These are phyloP conservation scores for Nepenthes mirabilis DNA, from an alignment of 148 eudicot genomes.

Conservation along the genomic window DNA sequence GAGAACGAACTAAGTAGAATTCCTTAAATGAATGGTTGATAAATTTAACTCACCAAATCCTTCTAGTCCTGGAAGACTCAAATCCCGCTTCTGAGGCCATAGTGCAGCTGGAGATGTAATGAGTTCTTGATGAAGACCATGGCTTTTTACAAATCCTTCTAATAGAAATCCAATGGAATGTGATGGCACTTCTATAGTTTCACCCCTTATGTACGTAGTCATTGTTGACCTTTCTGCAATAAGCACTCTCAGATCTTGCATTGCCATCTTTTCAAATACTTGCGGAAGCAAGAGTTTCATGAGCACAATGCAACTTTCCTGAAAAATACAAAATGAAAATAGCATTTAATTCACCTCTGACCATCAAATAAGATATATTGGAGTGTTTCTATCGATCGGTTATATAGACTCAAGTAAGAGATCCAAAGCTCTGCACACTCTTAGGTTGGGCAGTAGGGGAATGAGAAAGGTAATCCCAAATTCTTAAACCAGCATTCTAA, in stretches of 20 bases:
- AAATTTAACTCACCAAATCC: slow-evolving; percentile 32
- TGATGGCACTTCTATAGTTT: slow-evolving; percentile 59
- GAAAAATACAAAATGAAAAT: slow-evolving; percentile 8
- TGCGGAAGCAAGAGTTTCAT: slow-evolving; percentile 76
- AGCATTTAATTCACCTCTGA: not conserved
- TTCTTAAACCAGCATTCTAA: too few relatives aligned
- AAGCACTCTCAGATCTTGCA: slow-evolving; percentile 77
- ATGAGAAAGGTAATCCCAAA: too few relatives aligned
- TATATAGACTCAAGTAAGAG: too few relatives aligned
- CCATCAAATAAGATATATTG: too few relatives aligned
- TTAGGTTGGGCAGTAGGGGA: too few relatives aligned
- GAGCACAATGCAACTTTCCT: slow-evolving; percentile 80
- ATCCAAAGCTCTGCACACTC: too few relatives aligned
- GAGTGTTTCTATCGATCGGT: too few relatives aligned
- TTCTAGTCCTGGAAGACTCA: slow-evolving; percentile 35
- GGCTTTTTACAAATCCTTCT: slow-evolving; percentile 68
- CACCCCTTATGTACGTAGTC: slow-evolving; percentile 56
- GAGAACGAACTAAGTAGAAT: too few relatives aligned
- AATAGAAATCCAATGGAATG: slow-evolving; percentile 60
- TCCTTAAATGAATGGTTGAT: too few relatives aligned
- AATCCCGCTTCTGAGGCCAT: slow-evolving; percentile 32
- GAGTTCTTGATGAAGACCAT: slow-evolving; percentile 39
- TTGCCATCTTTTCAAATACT: slow-evolving; percentile 60
- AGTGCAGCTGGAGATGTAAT: slow-evolving; percentile 62
- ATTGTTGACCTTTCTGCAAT: slow-evolving; percentile 69